A percentile compares a stretch with the other conserved stretches of the same genome.
Evolutionary conservation across 2,329 filamentous ascomycete genomes (phyloP).

Genomic region (Zarea fungicola): DNA sequence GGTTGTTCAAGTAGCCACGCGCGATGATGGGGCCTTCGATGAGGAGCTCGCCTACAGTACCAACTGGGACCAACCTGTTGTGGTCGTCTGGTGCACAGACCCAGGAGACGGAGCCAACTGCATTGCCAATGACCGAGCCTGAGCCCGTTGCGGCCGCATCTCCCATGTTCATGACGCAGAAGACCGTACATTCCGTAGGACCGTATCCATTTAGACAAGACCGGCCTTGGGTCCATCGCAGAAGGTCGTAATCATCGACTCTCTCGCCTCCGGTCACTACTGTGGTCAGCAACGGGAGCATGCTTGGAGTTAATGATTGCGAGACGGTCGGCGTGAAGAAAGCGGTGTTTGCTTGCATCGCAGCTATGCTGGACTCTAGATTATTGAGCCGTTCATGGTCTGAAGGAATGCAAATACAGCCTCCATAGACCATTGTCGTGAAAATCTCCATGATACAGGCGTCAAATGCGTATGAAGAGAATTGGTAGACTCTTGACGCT

Average conservation of each 20-base stretch:
- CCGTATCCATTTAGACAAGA: not conserved
- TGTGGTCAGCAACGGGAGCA: too few relatives aligned
- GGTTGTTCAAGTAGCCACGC: too few relatives aligned
- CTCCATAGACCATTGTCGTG: constrained; percentile 16
- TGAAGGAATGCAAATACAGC: constrained; percentile 10
- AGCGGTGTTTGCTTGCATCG: not conserved
- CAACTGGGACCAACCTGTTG: constrained; percentile 14
- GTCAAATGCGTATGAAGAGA: not conserved
- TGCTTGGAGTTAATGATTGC: not conserved
- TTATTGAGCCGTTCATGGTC: not conserved
- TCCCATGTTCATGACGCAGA: not conserved
- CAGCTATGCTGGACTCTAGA: too few relatives aligned
- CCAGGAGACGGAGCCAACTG: not conserved
- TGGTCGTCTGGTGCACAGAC: not conserved
- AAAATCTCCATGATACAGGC: constrained; percentile 19
- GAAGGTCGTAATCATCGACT: not conserved
- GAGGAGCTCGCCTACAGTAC: constrained; percentile 17
- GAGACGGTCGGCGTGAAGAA: not conserved
- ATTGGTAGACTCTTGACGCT: constrained; percentile 14
- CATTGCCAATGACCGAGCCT: not conserved
- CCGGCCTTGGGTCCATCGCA: not conserved
- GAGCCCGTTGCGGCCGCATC: too few relatives aligned
- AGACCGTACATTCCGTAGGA: not conserved
- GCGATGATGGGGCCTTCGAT: constrained; percentile 19
- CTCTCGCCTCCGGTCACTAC: not conserved